Evolutionary conservation across 2,329 filamentous ascomycete genomes (phyloP), one percentile per base, ranked within the genome.

Genomic region (Penicillium brevicompactum): DNA sequence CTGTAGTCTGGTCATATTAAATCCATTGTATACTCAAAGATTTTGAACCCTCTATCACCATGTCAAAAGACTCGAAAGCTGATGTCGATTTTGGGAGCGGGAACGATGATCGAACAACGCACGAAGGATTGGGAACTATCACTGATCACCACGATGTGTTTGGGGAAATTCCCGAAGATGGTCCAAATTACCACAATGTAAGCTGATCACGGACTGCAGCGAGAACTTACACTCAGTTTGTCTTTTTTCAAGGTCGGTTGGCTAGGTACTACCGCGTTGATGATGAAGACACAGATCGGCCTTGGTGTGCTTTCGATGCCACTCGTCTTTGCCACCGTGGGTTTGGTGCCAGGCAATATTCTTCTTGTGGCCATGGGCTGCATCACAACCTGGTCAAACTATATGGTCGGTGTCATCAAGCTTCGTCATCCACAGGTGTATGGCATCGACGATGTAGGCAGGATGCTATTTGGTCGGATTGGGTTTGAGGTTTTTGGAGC

Each of bases 391-490:
- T 82, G 80, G 80, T 79, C 78, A 2, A 71, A 74, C 50, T 80
- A 78, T 57, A 77, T 80, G 27, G 70, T 82, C 9, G 80, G 63
- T 3, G 45, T 52, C 4, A 84, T 84, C 71, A 84, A 84, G 62
- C 59, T 82, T 30, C 71, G 74, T 13, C 82, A 84, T 62, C 78
- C 79, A 1, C 75, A 83, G 56, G 81, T 84, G 3, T 83, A 85
- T 61, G 80, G 79, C 49, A 84, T 84, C 71, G 82, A 82, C 42
- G 82, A 85, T 58, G 82, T 80, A 0, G 82, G 82, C 13, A 69
- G 70, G 46, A 77, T 84, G 52, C 72, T 85, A 21, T 82, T 83
- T 49, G 82, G 83, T 8, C 78, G 75, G 1, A 55, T 80, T 7
- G 82, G 82, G 0, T 75, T 79, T 37, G 81, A 83, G 57, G 57